Base-by-base conservation (phyloP, 2,329 filamentous ascomycete species). In the Fusarium torulosum region DNA sequence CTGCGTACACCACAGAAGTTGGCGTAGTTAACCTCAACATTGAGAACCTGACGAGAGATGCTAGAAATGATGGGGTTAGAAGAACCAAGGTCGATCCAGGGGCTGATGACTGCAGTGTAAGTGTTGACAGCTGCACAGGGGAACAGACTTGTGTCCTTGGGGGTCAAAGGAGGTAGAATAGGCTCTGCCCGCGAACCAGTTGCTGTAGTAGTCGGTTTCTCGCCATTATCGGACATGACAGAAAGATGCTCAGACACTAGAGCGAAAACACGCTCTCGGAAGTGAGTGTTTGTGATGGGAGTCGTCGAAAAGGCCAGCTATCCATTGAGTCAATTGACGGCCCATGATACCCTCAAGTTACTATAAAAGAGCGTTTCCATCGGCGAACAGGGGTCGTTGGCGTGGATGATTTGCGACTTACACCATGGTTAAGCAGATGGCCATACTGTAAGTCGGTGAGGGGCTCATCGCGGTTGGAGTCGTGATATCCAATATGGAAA, bases 81-180 rank as follows among this genome's bases (percentile, higher is more conserved):
- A 4, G 94, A 97, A 72, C 90, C 91, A 14, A 98, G 82, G 75
- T 98, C 94, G 69, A 97, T 95, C 95, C 95, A 98, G 7, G 93
- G 87, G 77, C 94, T 97, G n/a, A 89, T 88, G 59, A 91, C 90
- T 15, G 89, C 92, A 47, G 96, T 86, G 60, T 96, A 83, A 52
- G 94, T 91, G 66, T 89, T 88, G 63, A 94, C 88, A 65, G 86
- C 85, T 15, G 87, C 84, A 58, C 86, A 86, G 7, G 92, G 92
- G 47, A 88, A 88, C 54, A 96, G 81, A 20, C 86, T 88, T 0
- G 93, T 94, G 75, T 97, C 94, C 63, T 91, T 86, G 13, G 93
- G 90, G 1, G 90, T 92, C 67, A 99, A 81, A 41, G 94, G 89
- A 13, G 85, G 85, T 29, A 89, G 83, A 50, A 87, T 86, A 17